Conservation (phyloP, 768 basidiomycete genomes). For the Amyloporia xantha region DNA sequence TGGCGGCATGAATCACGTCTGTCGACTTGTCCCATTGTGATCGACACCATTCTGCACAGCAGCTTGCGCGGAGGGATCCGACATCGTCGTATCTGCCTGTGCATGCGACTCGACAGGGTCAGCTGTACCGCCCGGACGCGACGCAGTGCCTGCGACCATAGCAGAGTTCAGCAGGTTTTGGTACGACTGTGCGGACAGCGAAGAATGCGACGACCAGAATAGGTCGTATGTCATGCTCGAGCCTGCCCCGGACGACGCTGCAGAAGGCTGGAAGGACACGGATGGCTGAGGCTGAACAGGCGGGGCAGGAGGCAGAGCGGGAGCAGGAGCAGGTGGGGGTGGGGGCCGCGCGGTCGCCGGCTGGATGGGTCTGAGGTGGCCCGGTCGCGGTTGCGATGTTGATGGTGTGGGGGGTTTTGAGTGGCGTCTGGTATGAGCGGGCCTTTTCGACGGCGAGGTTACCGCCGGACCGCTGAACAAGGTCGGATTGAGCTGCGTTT, state of each 20-base stretch:
- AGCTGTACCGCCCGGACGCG: no score
- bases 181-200: constrained; percentile 7
- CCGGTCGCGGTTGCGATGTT: neutral
- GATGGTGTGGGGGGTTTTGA: neutral
- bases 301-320: neutral
- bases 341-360: neutral
- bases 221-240: constrained; percentile 15
- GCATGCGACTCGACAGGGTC: no score
- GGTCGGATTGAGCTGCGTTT: no score
- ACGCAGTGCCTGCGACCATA: no score
- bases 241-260: constrained; percentile 1
- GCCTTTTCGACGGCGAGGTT: no score
- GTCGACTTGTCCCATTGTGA: no score
- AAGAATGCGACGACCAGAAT: constrained; percentile 17
- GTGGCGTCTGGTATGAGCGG: no score
- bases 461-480: no score
- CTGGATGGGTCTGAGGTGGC: neutral
- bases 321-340: constrained; percentile 1
- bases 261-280: neutral
- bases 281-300: neutral
- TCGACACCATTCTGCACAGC: no score
- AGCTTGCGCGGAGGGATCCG: no score
- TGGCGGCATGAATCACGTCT: no score
- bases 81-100: no score
- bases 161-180: constrained; percentile 4